Conservation (phyloP, 768 basidiomycete species). For the Lactarius vividus region DNA sequence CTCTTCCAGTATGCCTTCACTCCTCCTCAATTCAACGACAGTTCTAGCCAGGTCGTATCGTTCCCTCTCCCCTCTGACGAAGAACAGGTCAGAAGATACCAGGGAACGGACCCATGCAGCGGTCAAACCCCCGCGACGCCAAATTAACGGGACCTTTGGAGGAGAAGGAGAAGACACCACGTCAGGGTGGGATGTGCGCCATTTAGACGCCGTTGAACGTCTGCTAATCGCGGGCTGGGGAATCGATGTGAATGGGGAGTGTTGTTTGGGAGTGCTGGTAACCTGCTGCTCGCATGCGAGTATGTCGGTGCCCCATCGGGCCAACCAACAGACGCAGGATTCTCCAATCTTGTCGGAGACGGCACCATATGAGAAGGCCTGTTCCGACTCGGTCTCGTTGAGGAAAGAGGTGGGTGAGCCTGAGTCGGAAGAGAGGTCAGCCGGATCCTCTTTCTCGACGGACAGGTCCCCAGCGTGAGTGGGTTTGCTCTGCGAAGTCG, state of each 20-base stretch:
- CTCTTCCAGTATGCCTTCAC: slow-evolving; percentile 47
- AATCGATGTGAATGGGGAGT: slow-evolving; percentile 9
- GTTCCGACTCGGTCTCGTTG: slow-evolving; percentile 29
- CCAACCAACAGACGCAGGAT: slow-evolving; percentile 82
- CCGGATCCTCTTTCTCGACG: slow-evolving; percentile 31
- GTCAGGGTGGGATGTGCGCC: slow-evolving; percentile 5
- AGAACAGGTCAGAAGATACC: slow-evolving; percentile 75
- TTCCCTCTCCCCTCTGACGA: slow-evolving; percentile 73
- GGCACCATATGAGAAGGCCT: slow-evolving; percentile 76
- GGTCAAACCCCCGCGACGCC: slow-evolving; percentile 72
- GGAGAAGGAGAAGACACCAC: slow-evolving; percentile 18
- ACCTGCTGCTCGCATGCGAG: slow-evolving; percentile 57
- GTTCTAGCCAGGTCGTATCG: slow-evolving; percentile 75
- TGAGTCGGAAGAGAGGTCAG: slow-evolving; percentile 26
- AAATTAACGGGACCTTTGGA: slow-evolving; percentile 51
- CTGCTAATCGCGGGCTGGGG: slow-evolving; percentile 16
- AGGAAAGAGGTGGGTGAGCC: slow-evolving; percentile 32
- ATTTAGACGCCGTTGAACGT: slow-evolving; percentile 19
- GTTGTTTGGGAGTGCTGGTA: slow-evolving; percentile 15
- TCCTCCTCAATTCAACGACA: slow-evolving; percentile 71
- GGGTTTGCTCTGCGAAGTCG: neutral
- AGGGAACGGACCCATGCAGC: slow-evolving; percentile 72
- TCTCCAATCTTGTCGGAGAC: slow-evolving; percentile 91
- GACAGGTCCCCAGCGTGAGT: neutral
- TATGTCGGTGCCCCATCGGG: slow-evolving; percentile 81